Conservation (phyloP, 2,329 filamentous ascomycete species). For the Trichoderma sp. region DNA sequence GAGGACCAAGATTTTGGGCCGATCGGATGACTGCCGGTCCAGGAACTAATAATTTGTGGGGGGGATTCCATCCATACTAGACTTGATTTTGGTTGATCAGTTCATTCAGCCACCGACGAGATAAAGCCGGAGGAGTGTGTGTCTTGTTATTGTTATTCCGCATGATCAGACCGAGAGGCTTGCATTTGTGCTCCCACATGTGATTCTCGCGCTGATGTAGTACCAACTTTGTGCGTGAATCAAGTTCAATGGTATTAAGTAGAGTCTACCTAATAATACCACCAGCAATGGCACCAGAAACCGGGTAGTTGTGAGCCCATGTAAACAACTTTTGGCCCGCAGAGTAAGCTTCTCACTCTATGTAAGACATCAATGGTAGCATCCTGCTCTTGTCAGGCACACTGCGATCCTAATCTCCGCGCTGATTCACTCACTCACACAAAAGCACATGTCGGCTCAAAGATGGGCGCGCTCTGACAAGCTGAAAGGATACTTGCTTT, state of each 20-base stretch:
- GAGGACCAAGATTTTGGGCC: constrained; percentile 11
- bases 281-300: neutral
- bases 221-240: neutral
- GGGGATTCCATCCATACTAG: neutral
- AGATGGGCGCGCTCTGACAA: neutral
- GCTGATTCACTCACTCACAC: neutral
- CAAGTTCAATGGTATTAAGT: neutral
- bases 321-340: neutral
- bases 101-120: neutral
- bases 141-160: neutral
- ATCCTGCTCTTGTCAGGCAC: neutral
- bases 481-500: neutral
- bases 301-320: neutral
- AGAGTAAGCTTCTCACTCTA: neutral
- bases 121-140: neutral
- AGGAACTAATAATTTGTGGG: neutral
- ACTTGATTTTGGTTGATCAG: neutral
- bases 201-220: neutral
- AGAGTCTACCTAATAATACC: neutral
- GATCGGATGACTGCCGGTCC: constrained; percentile 16
- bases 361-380: neutral
- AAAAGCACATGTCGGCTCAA: neutral
- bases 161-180: neutral
- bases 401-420: neutral
- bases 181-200: neutral